Conservation (phyloP, 1,284 basidiomycete genomes). For the Tetrapyrgos nigripes region DNA sequence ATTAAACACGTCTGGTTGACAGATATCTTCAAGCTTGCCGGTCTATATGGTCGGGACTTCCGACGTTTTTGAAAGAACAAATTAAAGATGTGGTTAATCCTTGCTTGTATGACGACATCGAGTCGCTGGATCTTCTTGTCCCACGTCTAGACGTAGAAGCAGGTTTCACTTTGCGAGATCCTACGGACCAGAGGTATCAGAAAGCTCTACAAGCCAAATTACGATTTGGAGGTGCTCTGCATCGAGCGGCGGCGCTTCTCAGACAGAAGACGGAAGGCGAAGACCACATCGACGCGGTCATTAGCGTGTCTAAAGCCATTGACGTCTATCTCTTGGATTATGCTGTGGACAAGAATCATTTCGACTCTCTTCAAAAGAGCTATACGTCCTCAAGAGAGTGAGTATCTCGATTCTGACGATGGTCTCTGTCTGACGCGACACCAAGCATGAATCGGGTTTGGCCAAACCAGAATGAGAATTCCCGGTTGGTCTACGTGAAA, state of each 20-base stretch:
- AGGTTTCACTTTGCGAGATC: slow-evolving; percentile 80
- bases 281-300: slow-evolving; percentile 93
- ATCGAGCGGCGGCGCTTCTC: slow-evolving; percentile 74
- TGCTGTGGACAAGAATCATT: slow-evolving; percentile 65
- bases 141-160: slow-evolving; percentile 68
- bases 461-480: slow-evolving; percentile 76
- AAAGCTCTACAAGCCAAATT: slow-evolving; percentile 64
- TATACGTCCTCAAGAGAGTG: slow-evolving; percentile 75
- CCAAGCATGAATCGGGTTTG: slow-evolving; percentile 70
- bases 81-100: slow-evolving; percentile 60
- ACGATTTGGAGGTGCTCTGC: slow-evolving; percentile 75
- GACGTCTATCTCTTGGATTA: slow-evolving; percentile 81
- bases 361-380: slow-evolving; percentile 70
- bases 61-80: slow-evolving; percentile 70
- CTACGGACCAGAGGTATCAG: slow-evolving; percentile 79
- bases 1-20: too few relatives aligned
- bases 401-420: slow-evolving; percentile 32
- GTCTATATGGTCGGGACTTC: slow-evolving; percentile 76
- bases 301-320: slow-evolving; percentile 71
- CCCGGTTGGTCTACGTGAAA: slow-evolving; percentile 79
- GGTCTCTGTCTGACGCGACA: slow-evolving; percentile 5
- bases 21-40: slow-evolving; percentile 71
- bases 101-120: slow-evolving; percentile 64
- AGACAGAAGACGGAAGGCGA: slow-evolving; percentile 68
- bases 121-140: slow-evolving; percentile 72